Evolutionary conservation across 2,329 filamentous ascomycete genomes (phyloP), one percentile per base, ranked within the genome.

Genomic region (Colletotrichum nymphaeae): DNA sequence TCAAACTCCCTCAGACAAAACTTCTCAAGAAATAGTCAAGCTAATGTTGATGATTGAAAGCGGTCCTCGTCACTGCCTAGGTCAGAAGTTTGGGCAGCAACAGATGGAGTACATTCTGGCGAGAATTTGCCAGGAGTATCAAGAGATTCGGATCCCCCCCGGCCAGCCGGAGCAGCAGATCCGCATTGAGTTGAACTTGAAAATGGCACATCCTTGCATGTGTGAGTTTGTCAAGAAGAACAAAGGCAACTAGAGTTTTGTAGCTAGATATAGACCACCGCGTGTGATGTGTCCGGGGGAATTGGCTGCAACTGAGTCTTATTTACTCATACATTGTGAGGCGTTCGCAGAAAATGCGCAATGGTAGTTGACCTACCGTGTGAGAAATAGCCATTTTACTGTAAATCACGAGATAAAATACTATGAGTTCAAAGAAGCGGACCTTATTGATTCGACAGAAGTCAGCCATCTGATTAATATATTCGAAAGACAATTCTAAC

Each of bases 331-430:
- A 12, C 4, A 32, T 32, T 4, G 11, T 32, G 32, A 32, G 32
- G 32, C 32, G 1, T 32, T 1, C 11, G 0, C 11, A 32, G 32
- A 1, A 1, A 32, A 32, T 32, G 0, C 9, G 11, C 11, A 1
- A 32, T 32, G 32, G 11, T 12, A 32, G 32, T 32, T 32, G 9
- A 32, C 32, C 32, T 1, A 4, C 0, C 9, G 32, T 4, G 1
- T 12, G 9, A 32, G 11, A 0, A 11, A 32, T 5, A 12, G 32
- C 11, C 11, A 32, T 32, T 32, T 4, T 32, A 11, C 3, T 1
- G 3, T 0, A 32, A 32, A 12, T 32, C 32, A 11, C 3, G 32
- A 12, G 1, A 11, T 32, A 12, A 32, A 32, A 4, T 1, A 11
- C 32, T 0, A 30, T 30, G 32, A 32, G 32, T 32, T 11, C 11